Conservation (phyloP, 2,329 filamentous ascomycete species). For the Fusarium palustre region DNA sequence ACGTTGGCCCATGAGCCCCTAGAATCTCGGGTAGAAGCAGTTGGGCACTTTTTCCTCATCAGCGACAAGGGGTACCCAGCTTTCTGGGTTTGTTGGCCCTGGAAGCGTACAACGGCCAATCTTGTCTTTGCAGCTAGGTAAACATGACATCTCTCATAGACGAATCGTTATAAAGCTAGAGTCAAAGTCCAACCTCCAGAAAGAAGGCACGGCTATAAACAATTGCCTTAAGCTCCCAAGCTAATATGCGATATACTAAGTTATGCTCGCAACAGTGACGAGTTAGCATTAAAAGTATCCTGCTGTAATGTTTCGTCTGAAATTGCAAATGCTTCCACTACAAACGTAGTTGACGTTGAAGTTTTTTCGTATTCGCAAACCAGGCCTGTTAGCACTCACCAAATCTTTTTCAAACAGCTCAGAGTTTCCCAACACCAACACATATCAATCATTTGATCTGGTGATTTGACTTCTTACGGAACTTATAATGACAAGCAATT, state of each 20-base stretch:
- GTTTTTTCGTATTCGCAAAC: background rate
- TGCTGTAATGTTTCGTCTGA: background rate
- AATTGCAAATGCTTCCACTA: background rate
- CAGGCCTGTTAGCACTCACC: background rate
- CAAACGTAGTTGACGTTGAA: background rate
- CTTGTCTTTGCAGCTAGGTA: background rate
- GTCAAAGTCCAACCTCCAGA: background rate
- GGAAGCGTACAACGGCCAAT: background rate
- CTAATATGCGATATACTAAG: background rate
- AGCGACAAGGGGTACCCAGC: constrained; percentile 21
- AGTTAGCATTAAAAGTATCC: background rate
- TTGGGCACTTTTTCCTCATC: constrained; percentile 3
- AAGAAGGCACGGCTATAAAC: background rate
- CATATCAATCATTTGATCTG: background rate
- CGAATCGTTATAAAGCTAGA: background rate
- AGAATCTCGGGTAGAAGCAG: constrained; percentile 31
- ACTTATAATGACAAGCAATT: background rate
- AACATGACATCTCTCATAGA: background rate
- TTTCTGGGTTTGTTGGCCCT: constrained; percentile 7
- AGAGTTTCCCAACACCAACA: background rate
- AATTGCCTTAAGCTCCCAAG: background rate
- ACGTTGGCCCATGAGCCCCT: constrained; percentile 34
- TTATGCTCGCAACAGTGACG: background rate
- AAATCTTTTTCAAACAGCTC: background rate
- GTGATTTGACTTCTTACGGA: background rate